Evolutionary conservation across 495 filamentous ascomycete genomes (phyloP), one percentile per base, ranked within the genome.

Genomic region (Schizothecium vesticola): DNA sequence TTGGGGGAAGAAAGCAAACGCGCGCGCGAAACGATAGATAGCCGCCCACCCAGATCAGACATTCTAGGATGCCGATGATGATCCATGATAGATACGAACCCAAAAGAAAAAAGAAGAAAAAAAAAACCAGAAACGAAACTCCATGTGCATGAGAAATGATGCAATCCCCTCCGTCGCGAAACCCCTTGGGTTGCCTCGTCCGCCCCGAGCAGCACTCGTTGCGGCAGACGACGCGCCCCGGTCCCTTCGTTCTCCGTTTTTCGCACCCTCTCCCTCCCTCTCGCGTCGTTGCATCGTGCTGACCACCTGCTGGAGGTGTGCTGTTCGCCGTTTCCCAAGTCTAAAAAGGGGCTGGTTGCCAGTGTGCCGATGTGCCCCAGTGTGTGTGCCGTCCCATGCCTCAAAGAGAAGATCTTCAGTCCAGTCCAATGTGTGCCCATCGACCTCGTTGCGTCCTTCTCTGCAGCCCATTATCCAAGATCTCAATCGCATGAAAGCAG

Each of bases 301-400:
- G 29, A 60, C 26, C 65, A 66, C 65, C 65, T 58, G 26, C 21
- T 59, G 57, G 28, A 51, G 65, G 65, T 66, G 64, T 66, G 64
- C 64, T 66, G 64, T 66, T 59, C 28, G 24, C 28, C 21, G 43
- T 36, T 12, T 66, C 19, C 63, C 63, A 25, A 57, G 19, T 57
- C 60, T 58, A 60, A 66, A 59, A 65, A 19, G 65, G 43, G 21
- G 31, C 62, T 26, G 43, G 16, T 22, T 65, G 51, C 55, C 63
- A 23, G 63, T 65, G 63, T 63, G 61, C 22, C 21, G 12, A 22
- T 65, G 55, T 56, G 23, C 19, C 58, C 58, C 23, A 28, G 23
- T 59, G 56, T 58, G 23, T 59, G 56, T 58, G 58, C 57, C 57
- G 26, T 60, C 56, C 56, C 21, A 66, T 60, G 57, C 31, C 28